Base-by-base conservation (phyloP, 2,329 filamentous ascomycete species). In the Fusarium sp. region DNA sequence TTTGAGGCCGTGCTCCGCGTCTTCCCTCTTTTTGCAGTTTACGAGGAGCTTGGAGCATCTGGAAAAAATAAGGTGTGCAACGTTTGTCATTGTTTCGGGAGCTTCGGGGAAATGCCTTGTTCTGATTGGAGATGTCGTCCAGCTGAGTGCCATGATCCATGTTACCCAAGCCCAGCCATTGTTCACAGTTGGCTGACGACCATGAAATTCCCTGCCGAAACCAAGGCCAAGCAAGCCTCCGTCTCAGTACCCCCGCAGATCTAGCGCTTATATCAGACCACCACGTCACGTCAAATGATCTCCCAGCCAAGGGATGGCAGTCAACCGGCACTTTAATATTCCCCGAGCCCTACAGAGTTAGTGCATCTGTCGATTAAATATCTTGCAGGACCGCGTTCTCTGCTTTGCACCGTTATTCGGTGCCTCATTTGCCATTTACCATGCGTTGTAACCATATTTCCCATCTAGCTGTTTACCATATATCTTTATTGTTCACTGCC, bases 231-330 rank as follows among this genome's bases (percentile, higher is more conserved):
- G 40, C n/a, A 55, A 32, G 20, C 5, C 25, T 65, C 29, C 34
- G 44, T 51, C 20, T 49, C n/a, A 55, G 16, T 7, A 53, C 24
- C 44, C 60, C 53, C 61, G 54, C 62, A 58, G 34, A 18, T 46
- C 27, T 65, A 58, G 60, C 30, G 60, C 62, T 65, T 47, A 65
- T 62, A 41, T 38, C 7, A 38, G 22, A n/a, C 49, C 43, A 63
- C 51, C 38, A 40, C 41, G 40, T 45, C 40, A 34, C 38, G 38
- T 44, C 40, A 59, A 53, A n/a, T 56, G 24, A 58, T 53, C 49
- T n/a, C 24, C 16, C 12, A 38, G 24, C n/a, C 44, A 25, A 48
- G 30, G 38, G 24, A 29, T 20, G 6, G 22, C 34, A 38, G 34
- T 38, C 34, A 38, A 38, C 40, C 45, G 46, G 58, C 32, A 48